Evolutionary conservation across 495 filamentous ascomycete species (phyloP).

Genomic region (Penicillium cosmopolitanum): DNA sequence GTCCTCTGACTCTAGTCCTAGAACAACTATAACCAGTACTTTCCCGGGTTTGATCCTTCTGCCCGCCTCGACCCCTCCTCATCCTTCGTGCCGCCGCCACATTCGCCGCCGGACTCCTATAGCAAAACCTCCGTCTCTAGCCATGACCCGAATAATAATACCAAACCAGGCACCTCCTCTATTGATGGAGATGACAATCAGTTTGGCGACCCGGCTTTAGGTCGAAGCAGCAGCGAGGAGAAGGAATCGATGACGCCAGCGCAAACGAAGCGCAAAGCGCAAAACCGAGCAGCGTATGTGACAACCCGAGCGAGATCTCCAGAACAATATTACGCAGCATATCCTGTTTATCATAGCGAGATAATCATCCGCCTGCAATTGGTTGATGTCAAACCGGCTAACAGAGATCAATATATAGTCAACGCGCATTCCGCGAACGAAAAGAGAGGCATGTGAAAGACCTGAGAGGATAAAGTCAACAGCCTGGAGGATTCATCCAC

Average conservation of each 20-base stretch:
- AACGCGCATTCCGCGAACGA: slow-evolving; percentile 95
- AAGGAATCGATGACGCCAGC: slow-evolving; percentile 75
- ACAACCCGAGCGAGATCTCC: background rate
- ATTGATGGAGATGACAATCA: slow-evolving; percentile 41
- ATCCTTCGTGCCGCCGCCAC: slow-evolving; percentile 40
- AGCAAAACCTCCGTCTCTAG: slow-evolving; percentile 42
- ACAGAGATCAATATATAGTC: slow-evolving; percentile 51
- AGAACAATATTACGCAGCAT: background rate
- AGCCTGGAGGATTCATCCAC: slow-evolving; percentile 64
- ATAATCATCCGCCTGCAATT: no score
- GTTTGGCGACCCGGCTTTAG: slow-evolving; percentile 27
- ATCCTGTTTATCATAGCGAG: slow-evolving; percentile 3
- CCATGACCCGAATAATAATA: slow-evolving; percentile 31
- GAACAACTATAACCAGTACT: slow-evolving; percentile 36
- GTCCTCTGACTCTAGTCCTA: slow-evolving; percentile 7
- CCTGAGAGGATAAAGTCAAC: slow-evolving; percentile 82
- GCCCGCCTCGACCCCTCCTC: slow-evolving; percentile 38
- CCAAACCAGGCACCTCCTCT: slow-evolving; percentile 26
- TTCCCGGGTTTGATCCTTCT: slow-evolving; percentile 43
- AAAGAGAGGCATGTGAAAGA: slow-evolving; percentile 94
- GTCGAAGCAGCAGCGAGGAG: slow-evolving; percentile 61
- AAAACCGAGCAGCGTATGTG: slow-evolving; percentile 94
- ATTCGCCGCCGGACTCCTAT: slow-evolving; percentile 52
- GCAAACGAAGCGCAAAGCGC: slow-evolving; percentile 86
- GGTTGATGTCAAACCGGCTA: no score